These are phyloP conservation scores for Alternaria solani DNA, from an alignment of 2,329 filamentous ascomycete genomes.

Conservation along the genomic window DNA sequence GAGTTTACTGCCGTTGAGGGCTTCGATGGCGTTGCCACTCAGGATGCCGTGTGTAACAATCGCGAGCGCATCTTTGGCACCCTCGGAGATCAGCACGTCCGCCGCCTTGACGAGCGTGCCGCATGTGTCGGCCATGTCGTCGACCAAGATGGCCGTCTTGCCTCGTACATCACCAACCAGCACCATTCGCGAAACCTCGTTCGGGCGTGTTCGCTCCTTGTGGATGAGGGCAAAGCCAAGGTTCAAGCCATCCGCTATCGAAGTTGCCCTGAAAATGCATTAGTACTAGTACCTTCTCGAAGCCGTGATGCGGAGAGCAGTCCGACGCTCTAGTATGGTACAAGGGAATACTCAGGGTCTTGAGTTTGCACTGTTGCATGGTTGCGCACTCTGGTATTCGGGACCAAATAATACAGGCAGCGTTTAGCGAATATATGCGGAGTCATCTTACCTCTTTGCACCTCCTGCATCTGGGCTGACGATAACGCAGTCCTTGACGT, in stretches of 20 bases:
- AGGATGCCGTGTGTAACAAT: conserved; percentile 96
- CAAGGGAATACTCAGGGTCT: neutral
- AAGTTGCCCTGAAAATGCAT: conserved; percentile 70
- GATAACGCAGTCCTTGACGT: conserved; percentile 85
- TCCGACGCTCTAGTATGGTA: conserved; percentile 6
- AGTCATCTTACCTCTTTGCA: conserved; percentile 74
- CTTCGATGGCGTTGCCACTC: conserved; percentile 86
- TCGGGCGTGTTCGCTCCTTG: conserved; percentile 91
- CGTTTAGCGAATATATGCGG: neutral
- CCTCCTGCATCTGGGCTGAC: conserved; percentile 95
- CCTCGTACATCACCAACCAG: conserved; percentile 93
- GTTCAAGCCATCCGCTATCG: conserved; percentile 90
- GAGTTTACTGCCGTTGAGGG: conserved; percentile 78
- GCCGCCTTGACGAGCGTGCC: conserved; percentile 89
- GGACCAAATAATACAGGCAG: neutral
- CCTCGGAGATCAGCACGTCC: conserved; percentile 78
- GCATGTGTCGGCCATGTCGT: conserved; percentile 98
- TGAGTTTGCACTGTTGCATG: neutral
- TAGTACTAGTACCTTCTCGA: conserved; percentile 19
- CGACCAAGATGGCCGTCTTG: conserved; percentile 93
- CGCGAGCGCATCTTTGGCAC: conserved; percentile 88
- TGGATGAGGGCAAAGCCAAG: conserved; percentile 93
- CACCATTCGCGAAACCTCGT: conserved; percentile 91
- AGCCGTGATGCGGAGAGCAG: conserved; percentile 1
- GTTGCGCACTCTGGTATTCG: neutral